These are phyloP conservation scores for Skeletonema tropicum DNA, from an alignment of 108 stramenopile genomes.

Conservation along the genomic window DNA sequence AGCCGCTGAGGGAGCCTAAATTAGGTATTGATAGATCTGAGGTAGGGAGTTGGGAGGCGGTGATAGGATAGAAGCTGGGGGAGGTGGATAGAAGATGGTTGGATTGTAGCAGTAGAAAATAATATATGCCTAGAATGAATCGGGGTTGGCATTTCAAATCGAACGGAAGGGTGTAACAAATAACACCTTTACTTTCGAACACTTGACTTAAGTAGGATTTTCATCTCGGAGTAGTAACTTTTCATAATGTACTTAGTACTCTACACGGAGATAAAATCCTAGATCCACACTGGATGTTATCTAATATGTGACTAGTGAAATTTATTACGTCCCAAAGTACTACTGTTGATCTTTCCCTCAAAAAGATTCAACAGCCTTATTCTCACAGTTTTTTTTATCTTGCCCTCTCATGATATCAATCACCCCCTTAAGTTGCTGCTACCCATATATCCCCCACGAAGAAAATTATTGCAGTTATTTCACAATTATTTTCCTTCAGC, in stretches of 20 bases:
- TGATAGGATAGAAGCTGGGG: background rate
- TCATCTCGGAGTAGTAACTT: background rate
- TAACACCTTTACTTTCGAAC: background rate
- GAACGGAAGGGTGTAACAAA: background rate
- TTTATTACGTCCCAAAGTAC: background rate
- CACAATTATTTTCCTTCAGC: background rate
- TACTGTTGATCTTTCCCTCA: background rate
- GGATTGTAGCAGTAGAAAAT: background rate
- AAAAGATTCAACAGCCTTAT: background rate
- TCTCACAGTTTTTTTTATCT: background rate
- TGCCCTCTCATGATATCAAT: background rate
- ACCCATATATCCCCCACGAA: too few species aligned
- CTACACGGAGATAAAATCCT: background rate
- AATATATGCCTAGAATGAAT: constrained; percentile 1
- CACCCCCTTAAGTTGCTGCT: background rate
- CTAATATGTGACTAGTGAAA: too few species aligned
- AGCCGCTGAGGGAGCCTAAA: constrained; percentile 38
- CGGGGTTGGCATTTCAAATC: background rate
- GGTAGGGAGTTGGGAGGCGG: background rate
- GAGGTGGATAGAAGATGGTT: background rate
- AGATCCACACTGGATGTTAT: too few species aligned
- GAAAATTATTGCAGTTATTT: too few species aligned
- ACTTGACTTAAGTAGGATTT: background rate
- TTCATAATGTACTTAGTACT: constrained; percentile 1
- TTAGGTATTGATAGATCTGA: background rate